Evolutionary conservation across 2,329 filamentous ascomycete genomes (phyloP), one percentile per base, ranked within the genome.

Genomic region (Phoma herbarum): DNA sequence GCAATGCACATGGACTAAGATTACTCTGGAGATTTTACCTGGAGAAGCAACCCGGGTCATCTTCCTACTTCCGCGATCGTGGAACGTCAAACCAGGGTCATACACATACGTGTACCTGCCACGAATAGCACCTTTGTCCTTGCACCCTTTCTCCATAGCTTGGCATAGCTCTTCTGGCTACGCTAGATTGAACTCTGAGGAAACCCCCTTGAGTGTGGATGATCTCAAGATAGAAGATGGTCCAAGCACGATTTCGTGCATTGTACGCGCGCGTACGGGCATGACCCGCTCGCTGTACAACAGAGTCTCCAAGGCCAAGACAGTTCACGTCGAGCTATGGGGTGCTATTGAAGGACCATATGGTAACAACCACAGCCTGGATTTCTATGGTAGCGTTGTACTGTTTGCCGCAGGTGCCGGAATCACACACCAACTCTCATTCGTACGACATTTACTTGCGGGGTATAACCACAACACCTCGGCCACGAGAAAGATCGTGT

Each of bases 391-490:
- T 23, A 93, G 94, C 33, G 87, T 88, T 26, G 84, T 97, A 47
- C 88, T 98, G 58, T 92, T 97, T 69, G 93, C 93, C 3, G 93
- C 92, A 50, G 91, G 93, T 42, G 92, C 93, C 2, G 94, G 94
- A 57, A 97, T 98, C 77, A 96, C 93, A 0, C 93, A 97, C 75
- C 92, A 96, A 73, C 85, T 97, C 20, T 90, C 92, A 11, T 96
- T 95, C 75, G 84, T 97, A 7, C 88, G 86, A 53, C 88, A 93
- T 49, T 70, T 81, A 10, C 77, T 81, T 14, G 67, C 67, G 4
- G 77, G 81, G 77, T 63, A 85, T 82, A 80, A 81, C 81, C 75
- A 89, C 86, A 88, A 61, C 52, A 92, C 87, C 0, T 86, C 91
- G 28, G 92, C 93, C 1, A 90, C 91, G 2, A 88, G 92, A 43